These are phyloP conservation scores for Vitis labrusca DNA, from an alignment of 164 flowering plant genomes.

Conservation along the genomic window DNA sequence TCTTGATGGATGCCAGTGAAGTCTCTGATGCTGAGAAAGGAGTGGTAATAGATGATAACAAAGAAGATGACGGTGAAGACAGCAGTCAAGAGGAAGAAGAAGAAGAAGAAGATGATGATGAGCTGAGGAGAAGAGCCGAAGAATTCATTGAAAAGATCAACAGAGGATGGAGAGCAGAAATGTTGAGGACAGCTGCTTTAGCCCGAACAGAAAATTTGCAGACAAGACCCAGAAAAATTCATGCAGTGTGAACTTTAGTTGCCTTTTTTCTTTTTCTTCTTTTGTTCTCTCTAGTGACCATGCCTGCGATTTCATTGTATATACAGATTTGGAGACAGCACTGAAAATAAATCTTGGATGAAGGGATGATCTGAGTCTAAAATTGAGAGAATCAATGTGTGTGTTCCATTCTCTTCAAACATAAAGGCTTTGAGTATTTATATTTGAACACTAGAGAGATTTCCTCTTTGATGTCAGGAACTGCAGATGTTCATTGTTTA, in stretches of 20 bases:
- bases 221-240: not conserved
- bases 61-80: not conserved
- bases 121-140: conserved; percentile 50
- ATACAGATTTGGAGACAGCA: no score
- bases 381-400: no score
- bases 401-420: not conserved
- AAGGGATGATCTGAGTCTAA: no score
- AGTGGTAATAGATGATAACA: not conserved
- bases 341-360: no score
- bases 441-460: not conserved
- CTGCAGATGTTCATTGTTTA: no score
- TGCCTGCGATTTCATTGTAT: not conserved
- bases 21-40: not conserved
- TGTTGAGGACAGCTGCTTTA: conserved; percentile 2
- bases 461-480: not conserved
- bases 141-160: conserved; percentile 60
- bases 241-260: no score
- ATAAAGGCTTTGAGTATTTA: not conserved
- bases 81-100: not conserved
- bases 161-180: conserved; percentile 51
- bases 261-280: no score
- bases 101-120: conserved; percentile 15
- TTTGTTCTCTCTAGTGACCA: no score
- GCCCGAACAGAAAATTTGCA: not conserved
- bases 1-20: not conserved